Conservation (phyloP, 2,329 filamentous ascomycete genomes). For the Zasmidium cellare region DNA sequence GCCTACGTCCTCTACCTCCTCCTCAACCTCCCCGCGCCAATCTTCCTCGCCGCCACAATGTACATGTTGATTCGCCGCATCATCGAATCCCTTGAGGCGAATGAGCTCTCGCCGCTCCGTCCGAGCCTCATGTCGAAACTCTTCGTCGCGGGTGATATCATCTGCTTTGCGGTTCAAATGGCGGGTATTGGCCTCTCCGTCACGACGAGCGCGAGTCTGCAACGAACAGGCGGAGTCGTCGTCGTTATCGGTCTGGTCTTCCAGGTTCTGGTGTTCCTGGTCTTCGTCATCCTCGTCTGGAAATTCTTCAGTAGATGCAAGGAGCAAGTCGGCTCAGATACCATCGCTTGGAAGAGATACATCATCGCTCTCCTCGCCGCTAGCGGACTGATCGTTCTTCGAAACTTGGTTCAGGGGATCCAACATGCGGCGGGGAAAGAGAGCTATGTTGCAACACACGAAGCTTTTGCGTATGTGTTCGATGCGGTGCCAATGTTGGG, state of each 20-base stretch:
- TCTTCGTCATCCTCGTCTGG: slow-evolving; percentile 54
- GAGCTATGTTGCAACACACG: slow-evolving; percentile 44
- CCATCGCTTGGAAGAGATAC: slow-evolving; percentile 36
- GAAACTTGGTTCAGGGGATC: slow-evolving; percentile 49
- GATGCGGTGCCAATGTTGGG: slow-evolving; percentile 44
- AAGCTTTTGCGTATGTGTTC: slow-evolving; percentile 47
- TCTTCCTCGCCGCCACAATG: slow-evolving; percentile 48
- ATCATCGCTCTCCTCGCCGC: slow-evolving; percentile 42
- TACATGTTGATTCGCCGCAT: slow-evolving; percentile 49
- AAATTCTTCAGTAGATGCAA: slow-evolving; percentile 49
- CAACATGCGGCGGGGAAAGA: slow-evolving; percentile 49
- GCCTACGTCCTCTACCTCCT: slow-evolving; percentile 45
- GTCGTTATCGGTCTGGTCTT: slow-evolving; percentile 58
- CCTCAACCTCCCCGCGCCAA: slow-evolving; percentile 45
- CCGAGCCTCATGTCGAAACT: slow-evolving; percentile 52
- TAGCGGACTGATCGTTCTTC: slow-evolving; percentile 45
- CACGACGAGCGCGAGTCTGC: slow-evolving; percentile 19
- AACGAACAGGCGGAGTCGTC: slow-evolving; percentile 49
- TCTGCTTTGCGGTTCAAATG: slow-evolving; percentile 55
- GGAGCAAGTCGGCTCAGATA: slow-evolving; percentile 15
- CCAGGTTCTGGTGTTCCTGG: slow-evolving; percentile 59
- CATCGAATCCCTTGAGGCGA: slow-evolving; percentile 28
- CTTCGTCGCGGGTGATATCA: slow-evolving; percentile 57
- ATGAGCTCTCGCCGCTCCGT: slow-evolving; percentile 41
- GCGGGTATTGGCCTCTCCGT: slow-evolving; percentile 40